A percentile compares a stretch with the other conserved stretches of the same genome.
Conservation (phyloP, 2,329 filamentous ascomycete genomes). For the Pestalotiopsis sp. region DNA sequence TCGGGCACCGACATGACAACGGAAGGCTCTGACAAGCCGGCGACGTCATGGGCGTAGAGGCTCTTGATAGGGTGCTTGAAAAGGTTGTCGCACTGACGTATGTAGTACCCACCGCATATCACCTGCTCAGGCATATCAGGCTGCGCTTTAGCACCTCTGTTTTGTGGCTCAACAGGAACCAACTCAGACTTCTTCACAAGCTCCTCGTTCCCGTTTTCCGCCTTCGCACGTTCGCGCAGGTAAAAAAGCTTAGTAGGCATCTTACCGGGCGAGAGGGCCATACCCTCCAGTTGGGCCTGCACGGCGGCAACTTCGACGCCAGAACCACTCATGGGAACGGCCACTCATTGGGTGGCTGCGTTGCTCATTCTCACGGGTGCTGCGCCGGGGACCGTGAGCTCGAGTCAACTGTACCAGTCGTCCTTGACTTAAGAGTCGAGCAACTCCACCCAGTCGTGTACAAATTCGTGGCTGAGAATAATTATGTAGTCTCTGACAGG, state of each 20-base stretch:
- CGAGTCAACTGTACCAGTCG: background rate
- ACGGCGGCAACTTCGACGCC: background rate
- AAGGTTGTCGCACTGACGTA: background rate
- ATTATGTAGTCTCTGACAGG: too few relatives aligned
- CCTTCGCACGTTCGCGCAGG: too few relatives aligned
- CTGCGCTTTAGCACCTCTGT: too few relatives aligned
- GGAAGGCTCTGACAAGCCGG: background rate
- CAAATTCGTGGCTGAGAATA: too few relatives aligned
- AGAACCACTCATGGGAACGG: background rate
- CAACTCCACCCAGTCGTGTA: too few relatives aligned
- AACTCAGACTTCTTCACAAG: too few relatives aligned
- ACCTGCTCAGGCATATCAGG: too few relatives aligned
- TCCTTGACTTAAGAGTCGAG: too few relatives aligned
- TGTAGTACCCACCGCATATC: too few relatives aligned
- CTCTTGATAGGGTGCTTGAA: background rate
- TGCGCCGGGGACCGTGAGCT: slow-evolving; percentile 3
- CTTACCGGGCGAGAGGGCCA: background rate
- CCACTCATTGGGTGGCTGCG: background rate
- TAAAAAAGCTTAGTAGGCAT: too few relatives aligned
- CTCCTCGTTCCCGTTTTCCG: too few relatives aligned
- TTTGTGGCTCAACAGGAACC: too few relatives aligned
- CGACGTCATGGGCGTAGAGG: background rate
- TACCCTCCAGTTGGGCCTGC: background rate
- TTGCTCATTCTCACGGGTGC: background rate
- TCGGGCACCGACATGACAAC: background rate